Evolutionary conservation across 1,139 yeast species (phyloP).

Genomic region (Saccharomyces pastorianus): DNA sequence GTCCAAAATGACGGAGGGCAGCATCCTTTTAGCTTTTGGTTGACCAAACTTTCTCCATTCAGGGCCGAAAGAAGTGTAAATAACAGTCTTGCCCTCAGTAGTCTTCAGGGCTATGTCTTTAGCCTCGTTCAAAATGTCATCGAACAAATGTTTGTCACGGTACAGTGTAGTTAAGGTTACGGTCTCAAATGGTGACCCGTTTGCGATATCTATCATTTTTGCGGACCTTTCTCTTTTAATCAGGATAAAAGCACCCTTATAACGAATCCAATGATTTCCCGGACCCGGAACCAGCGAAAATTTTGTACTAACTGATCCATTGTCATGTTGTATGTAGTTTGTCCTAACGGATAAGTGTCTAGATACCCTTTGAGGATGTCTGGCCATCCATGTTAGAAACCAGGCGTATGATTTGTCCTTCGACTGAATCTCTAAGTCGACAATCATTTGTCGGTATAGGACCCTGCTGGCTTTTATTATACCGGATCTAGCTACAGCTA

Average conservation of each 20-base stretch:
- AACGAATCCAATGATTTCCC: conserved; percentile 80
- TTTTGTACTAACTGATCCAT: conserved; percentile 81
- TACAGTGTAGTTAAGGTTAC: conserved; percentile 85
- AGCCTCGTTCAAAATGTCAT: conserved; percentile 75
- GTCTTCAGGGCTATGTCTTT: conserved; percentile 72
- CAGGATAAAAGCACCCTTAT: conserved; percentile 81
- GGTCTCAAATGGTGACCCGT: conserved; percentile 93
- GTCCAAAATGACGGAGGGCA: conserved; percentile 83
- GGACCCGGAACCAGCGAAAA: conserved; percentile 97
- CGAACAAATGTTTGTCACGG: conserved; percentile 65
- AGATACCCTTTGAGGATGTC: conserved; percentile 60
- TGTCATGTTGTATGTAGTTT: conserved; percentile 78
- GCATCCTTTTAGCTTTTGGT: conserved; percentile 77
- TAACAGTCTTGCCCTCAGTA: conserved; percentile 88
- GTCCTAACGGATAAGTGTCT: conserved; percentile 91
- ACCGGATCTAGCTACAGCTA: conserved; percentile 73
- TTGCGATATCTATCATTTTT: conserved; percentile 76
- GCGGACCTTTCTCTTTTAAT: conserved; percentile 89
- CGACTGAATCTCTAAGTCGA: conserved; percentile 87
- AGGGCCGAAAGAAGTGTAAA: conserved; percentile 93
- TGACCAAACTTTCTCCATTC: conserved; percentile 99
- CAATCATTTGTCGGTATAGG: conserved; percentile 73
- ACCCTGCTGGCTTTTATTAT: conserved; percentile 56
- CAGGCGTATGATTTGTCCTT: conserved; percentile 90
- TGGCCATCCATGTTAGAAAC: conserved; percentile 96